phyloP scores from a whole-genome alignment of 2,329 filamentous ascomycete species.

The Coniochaeta pulveracea region DNA sequence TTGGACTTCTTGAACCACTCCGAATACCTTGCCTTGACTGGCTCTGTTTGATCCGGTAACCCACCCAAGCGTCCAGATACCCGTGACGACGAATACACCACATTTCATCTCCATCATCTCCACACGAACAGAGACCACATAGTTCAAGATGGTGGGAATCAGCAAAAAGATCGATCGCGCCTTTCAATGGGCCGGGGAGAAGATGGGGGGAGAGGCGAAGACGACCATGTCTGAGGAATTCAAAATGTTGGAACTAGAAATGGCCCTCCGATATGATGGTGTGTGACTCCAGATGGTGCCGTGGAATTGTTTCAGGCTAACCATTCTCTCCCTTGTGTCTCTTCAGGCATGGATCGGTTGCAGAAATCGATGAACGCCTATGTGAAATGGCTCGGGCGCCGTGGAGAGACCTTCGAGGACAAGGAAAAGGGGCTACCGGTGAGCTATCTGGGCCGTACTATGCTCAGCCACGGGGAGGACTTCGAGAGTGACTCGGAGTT shows the following conservation, averaged over 20 bases:
- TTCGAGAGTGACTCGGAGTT: constrained; percentile 87
- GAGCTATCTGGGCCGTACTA: constrained; percentile 68
- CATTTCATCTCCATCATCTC: constrained; percentile 1
- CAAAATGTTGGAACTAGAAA: constrained; percentile 79
- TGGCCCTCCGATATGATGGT: constrained; percentile 85
- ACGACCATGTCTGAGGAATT: constrained; percentile 85
- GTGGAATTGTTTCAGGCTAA: no score
- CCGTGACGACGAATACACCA: no score
- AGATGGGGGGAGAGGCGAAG: constrained; percentile 86
- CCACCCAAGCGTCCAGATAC: no score
- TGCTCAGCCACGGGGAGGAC: constrained; percentile 84
- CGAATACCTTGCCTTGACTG: background rate
- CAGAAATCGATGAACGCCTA: constrained; percentile 79
- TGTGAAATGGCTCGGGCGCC: constrained; percentile 77
- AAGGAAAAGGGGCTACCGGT: constrained; percentile 78
- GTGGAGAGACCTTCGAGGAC: constrained; percentile 68
- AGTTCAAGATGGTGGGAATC: constrained; percentile 37
- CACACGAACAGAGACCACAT: background rate
- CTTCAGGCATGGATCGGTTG: constrained; percentile 77
- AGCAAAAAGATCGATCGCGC: constrained; percentile 87
- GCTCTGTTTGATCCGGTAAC: no score
- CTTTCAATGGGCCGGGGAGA: constrained; percentile 96
- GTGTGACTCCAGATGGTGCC: constrained; percentile 17
- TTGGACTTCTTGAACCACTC: background rate
- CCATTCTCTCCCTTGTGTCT: constrained; percentile 1